Conservation (phyloP, 108 stramenopile species). For the Nitzschia sp. region DNA sequence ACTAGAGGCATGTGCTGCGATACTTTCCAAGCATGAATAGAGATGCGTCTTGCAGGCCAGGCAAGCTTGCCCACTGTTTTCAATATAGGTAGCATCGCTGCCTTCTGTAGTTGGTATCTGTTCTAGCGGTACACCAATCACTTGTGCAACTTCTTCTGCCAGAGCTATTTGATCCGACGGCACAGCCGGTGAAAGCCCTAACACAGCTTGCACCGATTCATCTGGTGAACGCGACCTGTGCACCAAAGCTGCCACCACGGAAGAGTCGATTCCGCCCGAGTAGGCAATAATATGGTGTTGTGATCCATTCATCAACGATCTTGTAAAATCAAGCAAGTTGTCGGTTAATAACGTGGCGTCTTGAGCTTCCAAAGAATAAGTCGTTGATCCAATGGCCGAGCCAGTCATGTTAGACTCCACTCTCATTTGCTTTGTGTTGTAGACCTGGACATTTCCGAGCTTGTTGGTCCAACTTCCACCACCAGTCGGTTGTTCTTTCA, state of each 20-base stretch:
- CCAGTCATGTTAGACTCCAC: neutral
- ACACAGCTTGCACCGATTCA: conserved; percentile 65
- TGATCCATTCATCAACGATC: conserved; percentile 32
- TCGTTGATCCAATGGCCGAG: neutral
- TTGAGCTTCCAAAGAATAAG: conserved; percentile 20
- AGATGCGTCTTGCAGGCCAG: conserved; percentile 95
- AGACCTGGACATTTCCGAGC: neutral
- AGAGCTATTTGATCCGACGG: conserved; percentile 69
- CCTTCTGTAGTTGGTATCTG: conserved; percentile 81
- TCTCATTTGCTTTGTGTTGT: neutral
- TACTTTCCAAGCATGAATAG: conserved; percentile 56
- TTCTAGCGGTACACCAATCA: conserved; percentile 67
- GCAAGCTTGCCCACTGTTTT: conserved; percentile 88
- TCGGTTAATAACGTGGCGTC: conserved; percentile 29
- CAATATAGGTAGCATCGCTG: conserved; percentile 70
- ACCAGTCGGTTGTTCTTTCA: too few species aligned
- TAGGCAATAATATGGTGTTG: conserved; percentile 77
- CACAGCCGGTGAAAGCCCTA: conserved; percentile 87
- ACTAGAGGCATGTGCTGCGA: conserved; percentile 27
- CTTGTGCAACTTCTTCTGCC: conserved; percentile 68
- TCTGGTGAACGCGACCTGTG: conserved; percentile 15
- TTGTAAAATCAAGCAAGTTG: conserved; percentile 26
- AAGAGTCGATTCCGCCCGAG: conserved; percentile 94
- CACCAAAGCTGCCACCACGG: conserved; percentile 80
- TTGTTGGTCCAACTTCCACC: too few species aligned